These are phyloP conservation scores for Cryphonectria nitschkei DNA, from an alignment of 2,329 filamentous ascomycete species.

Conservation along the genomic window DNA sequence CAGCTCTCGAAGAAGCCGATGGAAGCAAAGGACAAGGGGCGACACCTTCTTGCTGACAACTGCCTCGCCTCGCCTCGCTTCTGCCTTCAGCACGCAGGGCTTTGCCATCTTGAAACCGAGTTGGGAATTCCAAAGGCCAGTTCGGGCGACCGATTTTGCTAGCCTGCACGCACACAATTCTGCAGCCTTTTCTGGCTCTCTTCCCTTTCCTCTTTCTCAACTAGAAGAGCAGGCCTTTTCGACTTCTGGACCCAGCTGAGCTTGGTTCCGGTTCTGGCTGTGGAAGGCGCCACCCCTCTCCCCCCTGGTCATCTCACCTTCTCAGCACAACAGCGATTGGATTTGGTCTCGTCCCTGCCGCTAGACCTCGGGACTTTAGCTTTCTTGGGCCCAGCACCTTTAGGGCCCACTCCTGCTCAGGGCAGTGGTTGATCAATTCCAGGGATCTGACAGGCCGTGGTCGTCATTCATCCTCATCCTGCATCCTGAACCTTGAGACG, in stretches of 20 bases:
- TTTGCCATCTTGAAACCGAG: not conserved
- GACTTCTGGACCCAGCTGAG: conserved; percentile 14
- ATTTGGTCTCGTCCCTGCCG: conserved; percentile 19
- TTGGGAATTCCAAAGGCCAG: conserved; percentile 8
- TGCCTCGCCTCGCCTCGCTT: conserved; percentile 13
- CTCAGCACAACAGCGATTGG: conserved; percentile 29
- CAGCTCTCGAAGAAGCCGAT: conserved; percentile 22
- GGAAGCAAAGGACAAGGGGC: conserved; percentile 22
- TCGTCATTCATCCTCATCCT: conserved; percentile 19
- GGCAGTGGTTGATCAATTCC: conserved; percentile 13
- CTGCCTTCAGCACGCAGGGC: not conserved
- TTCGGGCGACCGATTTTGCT: not conserved
- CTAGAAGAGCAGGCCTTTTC: not conserved
- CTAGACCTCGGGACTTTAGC: conserved; percentile 22
- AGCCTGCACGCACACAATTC: not conserved
- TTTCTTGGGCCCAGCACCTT: conserved; percentile 19
- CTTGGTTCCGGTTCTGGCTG: conserved; percentile 15
- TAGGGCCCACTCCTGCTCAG: conserved; percentile 18
- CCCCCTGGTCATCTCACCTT: conserved; percentile 22
- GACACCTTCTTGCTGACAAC: conserved; percentile 12
- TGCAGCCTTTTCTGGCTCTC: not conserved
- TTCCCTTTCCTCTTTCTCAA: not conserved
- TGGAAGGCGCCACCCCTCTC: conserved; percentile 18
- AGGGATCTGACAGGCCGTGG: conserved; percentile 12
- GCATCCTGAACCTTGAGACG: conserved; percentile 16